A percentile compares a stretch with the other conserved stretches of the same genome.
phyloP scores from a whole-genome alignment of 441 rosid species.

The Brassica hybrid region DNA sequence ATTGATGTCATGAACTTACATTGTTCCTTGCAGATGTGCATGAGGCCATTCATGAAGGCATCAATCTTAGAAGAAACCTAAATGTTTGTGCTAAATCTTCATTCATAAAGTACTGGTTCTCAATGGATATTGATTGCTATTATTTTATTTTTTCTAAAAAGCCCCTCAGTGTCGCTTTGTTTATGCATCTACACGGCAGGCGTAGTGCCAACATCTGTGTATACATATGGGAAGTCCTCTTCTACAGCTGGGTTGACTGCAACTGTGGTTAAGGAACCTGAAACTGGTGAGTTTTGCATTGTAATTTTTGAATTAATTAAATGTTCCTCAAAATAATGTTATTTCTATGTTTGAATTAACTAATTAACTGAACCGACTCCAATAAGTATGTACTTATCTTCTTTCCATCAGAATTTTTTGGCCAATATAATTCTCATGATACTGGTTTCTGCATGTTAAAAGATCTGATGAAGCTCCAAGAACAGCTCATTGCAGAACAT shows the following conservation, averaged over 20 bases:
- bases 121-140: neutral
- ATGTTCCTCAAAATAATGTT: neutral
- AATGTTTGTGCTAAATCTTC: neutral
- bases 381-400: neutral
- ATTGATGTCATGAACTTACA: no score
- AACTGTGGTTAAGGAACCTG: neutral
- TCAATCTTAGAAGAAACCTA: neutral
- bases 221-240: neutral
- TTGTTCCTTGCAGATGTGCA: no score
- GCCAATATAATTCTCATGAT: neutral
- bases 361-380: no score
- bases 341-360: no score
- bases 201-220: neutral
- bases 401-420: conserved; percentile 1
- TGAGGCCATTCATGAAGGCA: neutral
- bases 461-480: conserved; percentile 86
- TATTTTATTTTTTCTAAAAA: neutral
- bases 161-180: neutral
- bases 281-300: neutral
- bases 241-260: neutral
- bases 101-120: neutral
- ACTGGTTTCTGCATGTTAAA: conserved; percentile 19
- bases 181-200: neutral
- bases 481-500: conserved; percentile 82
- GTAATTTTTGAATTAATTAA: neutral